Evolutionary conservation across 2,329 filamentous ascomycete species (phyloP), one percentile per base, ranked within the genome.

Genomic region (Fusarium virguliforme): DNA sequence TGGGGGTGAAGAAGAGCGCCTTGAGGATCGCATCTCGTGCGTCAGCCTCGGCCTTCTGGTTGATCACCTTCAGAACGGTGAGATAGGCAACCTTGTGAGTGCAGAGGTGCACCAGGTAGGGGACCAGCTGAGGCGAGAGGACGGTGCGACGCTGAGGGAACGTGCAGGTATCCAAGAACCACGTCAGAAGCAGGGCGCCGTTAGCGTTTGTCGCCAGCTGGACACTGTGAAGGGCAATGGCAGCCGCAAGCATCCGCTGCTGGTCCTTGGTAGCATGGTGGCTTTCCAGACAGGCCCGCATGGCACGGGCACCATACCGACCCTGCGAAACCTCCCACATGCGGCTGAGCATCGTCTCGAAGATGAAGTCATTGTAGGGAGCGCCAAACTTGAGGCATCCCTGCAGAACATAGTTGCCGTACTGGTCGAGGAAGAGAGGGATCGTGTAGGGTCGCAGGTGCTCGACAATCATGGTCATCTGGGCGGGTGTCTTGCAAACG

Each of bases 11-110:
- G 87, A 99, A 98, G 35, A 99, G 85, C 3, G 95, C 95, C 79
- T 94, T 92, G 41, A 98, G 86, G 40, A 99, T 94, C 53, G 89
- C 92, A 77, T 99, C 95, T 12, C 96, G 90, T 4, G 96, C 96
- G 68, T 98, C 95, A 0, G 93, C 88, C 82, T 99, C 96, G 35
- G 95, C 93, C 79, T 97, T 94, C 81, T 99, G 96, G 80, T 99
- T 99, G 81, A 99, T 97, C 56, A 98, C 94, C 85, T 99, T 99
- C 64, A 99, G 86, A 1, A 99, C 95, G 0, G 96, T 99, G 67
- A 98, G 86, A 78, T 98, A 98, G 0, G 96, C 96, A 62, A 99
- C 95, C 86, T 98, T 98, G 86, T 99, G 96, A 0, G 96, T 98
- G 86, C 96, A 98, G 7, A 99, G 88, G 79, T 98, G 94, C 26